Percentiles rank a stretch among this genome's conserved stretches.
phyloP scores from a whole-genome alignment of 352 stramenopile genomes.

The Phytophthora palmivora region DNA sequence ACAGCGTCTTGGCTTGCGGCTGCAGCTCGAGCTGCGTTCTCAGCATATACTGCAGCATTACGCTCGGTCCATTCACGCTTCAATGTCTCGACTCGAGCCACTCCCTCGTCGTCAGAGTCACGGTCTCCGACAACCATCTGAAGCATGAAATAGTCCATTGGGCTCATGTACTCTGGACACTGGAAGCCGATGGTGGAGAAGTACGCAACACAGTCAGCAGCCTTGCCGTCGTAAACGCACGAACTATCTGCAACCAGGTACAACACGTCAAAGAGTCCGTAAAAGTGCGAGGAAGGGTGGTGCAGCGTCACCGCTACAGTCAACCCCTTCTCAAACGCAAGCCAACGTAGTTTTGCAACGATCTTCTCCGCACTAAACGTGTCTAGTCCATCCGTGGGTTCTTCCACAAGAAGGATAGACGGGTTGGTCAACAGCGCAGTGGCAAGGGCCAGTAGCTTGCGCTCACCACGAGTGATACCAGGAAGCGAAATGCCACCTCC shows the following conservation, averaged over 20 bases:
- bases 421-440: slow-evolving; percentile 87
- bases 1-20: slow-evolving; percentile 17
- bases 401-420: slow-evolving; percentile 87
- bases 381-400: slow-evolving; percentile 76
- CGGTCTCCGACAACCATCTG: slow-evolving; percentile 50
- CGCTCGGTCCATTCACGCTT: slow-evolving; percentile 41
- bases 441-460: slow-evolving; percentile 85
- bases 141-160: slow-evolving; percentile 72
- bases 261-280: slow-evolving; percentile 60
- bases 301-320: slow-evolving; percentile 93
- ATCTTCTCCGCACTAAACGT: slow-evolving; percentile 72
- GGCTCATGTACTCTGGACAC: slow-evolving; percentile 66
- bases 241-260: slow-evolving; percentile 59
- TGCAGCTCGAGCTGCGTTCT: slow-evolving; percentile 21
- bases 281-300: slow-evolving; percentile 80
- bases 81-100: slow-evolving; percentile 38
- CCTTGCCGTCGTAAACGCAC: slow-evolving; percentile 67
- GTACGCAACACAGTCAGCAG: slow-evolving; percentile 53
- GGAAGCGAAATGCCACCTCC: slow-evolving; percentile 52
- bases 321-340: slow-evolving; percentile 76
- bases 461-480: slow-evolving; percentile 78
- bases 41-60: slow-evolving; percentile 27
- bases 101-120: slow-evolving; percentile 34
- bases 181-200: slow-evolving; percentile 56
- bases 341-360: slow-evolving; percentile 57